Evolutionary conservation across 2,329 filamentous ascomycete species (phyloP).

Genomic region (Septoria petroselini): DNA sequence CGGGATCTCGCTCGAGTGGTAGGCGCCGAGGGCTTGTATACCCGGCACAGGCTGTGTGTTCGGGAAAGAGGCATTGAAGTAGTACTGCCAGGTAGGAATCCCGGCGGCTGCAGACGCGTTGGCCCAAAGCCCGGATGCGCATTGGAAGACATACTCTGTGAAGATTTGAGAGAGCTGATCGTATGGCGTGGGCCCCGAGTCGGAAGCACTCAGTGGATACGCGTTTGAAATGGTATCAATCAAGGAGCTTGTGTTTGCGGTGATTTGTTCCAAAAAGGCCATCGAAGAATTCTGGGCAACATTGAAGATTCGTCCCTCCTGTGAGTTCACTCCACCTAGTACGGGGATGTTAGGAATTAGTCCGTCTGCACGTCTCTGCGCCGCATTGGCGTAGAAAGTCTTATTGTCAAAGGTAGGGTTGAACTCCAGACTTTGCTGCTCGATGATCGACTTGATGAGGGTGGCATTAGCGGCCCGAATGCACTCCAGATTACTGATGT

Average conservation of each 20-base stretch:
- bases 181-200: slow-evolving; percentile 16
- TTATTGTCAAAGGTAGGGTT: slow-evolving; percentile 36
- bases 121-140: slow-evolving; percentile 29
- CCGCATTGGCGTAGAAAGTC: slow-evolving; percentile 34
- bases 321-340: slow-evolving; percentile 37
- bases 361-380: slow-evolving; percentile 29
- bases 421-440: slow-evolving; percentile 34
- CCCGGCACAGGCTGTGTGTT: slow-evolving; percentile 34
- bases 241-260: slow-evolving; percentile 26
- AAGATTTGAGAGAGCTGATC: slow-evolving; percentile 22
- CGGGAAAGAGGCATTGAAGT: slow-evolving; percentile 39
- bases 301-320: slow-evolving; percentile 39
- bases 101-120: slow-evolving; percentile 33
- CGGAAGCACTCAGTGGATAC: slow-evolving; percentile 31
- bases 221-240: slow-evolving; percentile 28
- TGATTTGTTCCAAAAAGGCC: slow-evolving; percentile 22
- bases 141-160: slow-evolving; percentile 30
- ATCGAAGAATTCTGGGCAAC: slow-evolving; percentile 31
- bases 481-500: slow-evolving; percentile 32
- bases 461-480: slow-evolving; percentile 35
- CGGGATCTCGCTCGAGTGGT: slow-evolving; percentile 37
- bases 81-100: slow-evolving; percentile 40
- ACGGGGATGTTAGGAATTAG: slow-evolving; percentile 39
- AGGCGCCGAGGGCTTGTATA: slow-evolving; percentile 30
- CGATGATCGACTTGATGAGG: slow-evolving; percentile 35